Evolutionary conservation across 768 basidiomycete species (phyloP).

Genomic region (Tylopilus plumbeoviolaceoides): DNA sequence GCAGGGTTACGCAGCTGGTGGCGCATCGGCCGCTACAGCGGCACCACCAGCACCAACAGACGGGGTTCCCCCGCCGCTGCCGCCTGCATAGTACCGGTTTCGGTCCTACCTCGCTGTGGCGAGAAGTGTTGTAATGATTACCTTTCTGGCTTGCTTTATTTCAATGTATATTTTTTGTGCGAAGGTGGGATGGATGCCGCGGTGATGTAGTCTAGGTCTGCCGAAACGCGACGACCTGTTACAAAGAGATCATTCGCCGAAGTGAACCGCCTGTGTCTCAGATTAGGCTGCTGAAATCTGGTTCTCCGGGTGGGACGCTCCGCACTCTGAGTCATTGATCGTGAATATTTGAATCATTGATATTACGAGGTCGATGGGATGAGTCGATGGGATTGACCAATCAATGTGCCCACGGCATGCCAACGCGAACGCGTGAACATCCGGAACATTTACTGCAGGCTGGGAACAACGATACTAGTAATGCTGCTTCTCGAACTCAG

Average conservation of each 20-base stretch:
- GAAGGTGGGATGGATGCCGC: not conserved
- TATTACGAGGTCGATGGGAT: too few species aligned
- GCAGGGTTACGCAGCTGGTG: slow-evolving; percentile 41
- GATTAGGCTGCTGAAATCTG: not conserved
- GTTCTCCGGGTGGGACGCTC: not conserved
- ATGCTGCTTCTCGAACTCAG: not conserved
- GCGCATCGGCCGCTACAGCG: too few species aligned
- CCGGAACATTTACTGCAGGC: too few species aligned
- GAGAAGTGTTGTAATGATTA: slow-evolving; percentile 16
- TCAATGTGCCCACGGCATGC: too few species aligned
- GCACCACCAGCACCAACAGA: slow-evolving; percentile 25
- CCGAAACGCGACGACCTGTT: not conserved
- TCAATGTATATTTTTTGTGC: slow-evolving; percentile 27
- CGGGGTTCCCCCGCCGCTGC: slow-evolving; percentile 18
- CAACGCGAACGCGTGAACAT: too few species aligned
- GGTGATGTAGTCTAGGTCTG: not conserved
- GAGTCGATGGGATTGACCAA: not conserved
- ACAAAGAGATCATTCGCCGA: not conserved
- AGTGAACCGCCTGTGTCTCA: not conserved
- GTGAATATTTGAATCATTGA: too few species aligned
- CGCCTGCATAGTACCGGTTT: slow-evolving; percentile 19
- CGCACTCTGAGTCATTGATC: too few species aligned
- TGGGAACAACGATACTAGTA: too few species aligned
- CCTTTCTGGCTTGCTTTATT: slow-evolving; percentile 28
- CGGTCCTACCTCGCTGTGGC: not conserved